Evolutionary conservation across 2,329 filamentous ascomycete species (phyloP).

Genomic region (Ascochyta koolunga): DNA sequence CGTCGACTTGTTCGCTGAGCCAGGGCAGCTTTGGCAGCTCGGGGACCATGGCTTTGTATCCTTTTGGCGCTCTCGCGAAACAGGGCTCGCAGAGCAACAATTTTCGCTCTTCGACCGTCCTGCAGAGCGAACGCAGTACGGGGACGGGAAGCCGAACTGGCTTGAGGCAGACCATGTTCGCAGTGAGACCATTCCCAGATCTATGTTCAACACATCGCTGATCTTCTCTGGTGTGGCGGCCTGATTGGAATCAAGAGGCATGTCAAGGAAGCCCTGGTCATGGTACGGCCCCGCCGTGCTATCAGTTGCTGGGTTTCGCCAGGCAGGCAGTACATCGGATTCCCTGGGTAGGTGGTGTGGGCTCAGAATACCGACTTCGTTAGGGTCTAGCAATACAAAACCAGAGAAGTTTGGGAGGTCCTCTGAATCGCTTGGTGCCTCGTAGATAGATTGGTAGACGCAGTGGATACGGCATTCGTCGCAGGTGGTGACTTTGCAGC

Average conservation of each 20-base stretch:
- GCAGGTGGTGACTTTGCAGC: constrained; percentile 40
- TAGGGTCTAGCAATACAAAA: constrained; percentile 32
- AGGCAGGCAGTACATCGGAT: not conserved
- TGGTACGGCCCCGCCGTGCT: constrained; percentile 27
- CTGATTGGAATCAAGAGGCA: constrained; percentile 28
- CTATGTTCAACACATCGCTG: constrained; percentile 31
- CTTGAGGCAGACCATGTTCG: constrained; percentile 27
- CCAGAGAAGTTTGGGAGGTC: constrained; percentile 42
- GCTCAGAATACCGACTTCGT: constrained; percentile 39
- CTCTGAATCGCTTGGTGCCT: constrained; percentile 29
- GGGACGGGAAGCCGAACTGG: constrained; percentile 34
- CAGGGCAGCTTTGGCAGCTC: constrained; percentile 1
- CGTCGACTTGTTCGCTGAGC: not conserved
- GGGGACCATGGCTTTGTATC: constrained; percentile 1
- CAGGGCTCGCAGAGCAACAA: constrained; percentile 18
- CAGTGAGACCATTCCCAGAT: constrained; percentile 30
- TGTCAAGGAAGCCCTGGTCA: constrained; percentile 41
- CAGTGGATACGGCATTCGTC: constrained; percentile 45
- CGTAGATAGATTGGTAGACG: constrained; percentile 41
- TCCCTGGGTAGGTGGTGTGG: constrained; percentile 29
- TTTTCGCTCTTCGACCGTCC: constrained; percentile 29
- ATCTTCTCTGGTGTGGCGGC: constrained; percentile 32
- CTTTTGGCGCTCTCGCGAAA: constrained; percentile 3
- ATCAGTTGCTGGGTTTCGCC: constrained; percentile 4
- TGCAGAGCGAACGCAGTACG: constrained; percentile 33